Conservation (phyloP, 73 alveolate genomes). For the Paramecium tetraurelia region DNA sequence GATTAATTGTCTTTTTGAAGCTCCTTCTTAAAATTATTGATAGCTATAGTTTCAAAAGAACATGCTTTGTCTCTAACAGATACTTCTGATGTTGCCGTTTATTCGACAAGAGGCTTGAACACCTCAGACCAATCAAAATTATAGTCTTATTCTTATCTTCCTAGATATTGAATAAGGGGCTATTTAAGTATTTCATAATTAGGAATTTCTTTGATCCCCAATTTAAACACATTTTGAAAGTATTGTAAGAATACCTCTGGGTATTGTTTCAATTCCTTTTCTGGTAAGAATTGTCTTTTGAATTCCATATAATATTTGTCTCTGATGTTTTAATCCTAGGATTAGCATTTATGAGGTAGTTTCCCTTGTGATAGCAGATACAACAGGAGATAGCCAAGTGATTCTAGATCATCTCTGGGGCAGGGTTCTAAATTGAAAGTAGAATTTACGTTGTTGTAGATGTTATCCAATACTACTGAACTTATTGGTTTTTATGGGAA, state of each 20-base stretch:
- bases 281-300: not conserved
- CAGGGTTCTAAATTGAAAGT: not conserved
- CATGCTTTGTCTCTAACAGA: not conserved
- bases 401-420: not conserved
- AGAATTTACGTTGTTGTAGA: not conserved
- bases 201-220: not conserved
- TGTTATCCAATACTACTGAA: slow-evolving; percentile 14
- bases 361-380: not conserved
- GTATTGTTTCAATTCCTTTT: not conserved
- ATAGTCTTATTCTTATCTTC: not conserved
- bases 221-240: not conserved
- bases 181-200: not conserved
- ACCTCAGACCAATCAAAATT: not conserved
- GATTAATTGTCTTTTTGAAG: not conserved
- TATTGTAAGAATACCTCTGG: not conserved
- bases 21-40: not conserved
- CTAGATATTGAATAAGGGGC: not conserved
- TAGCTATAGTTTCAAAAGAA: not conserved
- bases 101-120: not conserved
- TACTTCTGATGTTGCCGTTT: not conserved
- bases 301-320: slow-evolving; percentile 5
- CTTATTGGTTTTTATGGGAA: not conserved
- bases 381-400: not conserved
- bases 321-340: not conserved
- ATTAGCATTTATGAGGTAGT: not conserved